Conservation (phyloP, 2,329 filamentous ascomycete genomes). For the Colletotrichum eleusines region DNA sequence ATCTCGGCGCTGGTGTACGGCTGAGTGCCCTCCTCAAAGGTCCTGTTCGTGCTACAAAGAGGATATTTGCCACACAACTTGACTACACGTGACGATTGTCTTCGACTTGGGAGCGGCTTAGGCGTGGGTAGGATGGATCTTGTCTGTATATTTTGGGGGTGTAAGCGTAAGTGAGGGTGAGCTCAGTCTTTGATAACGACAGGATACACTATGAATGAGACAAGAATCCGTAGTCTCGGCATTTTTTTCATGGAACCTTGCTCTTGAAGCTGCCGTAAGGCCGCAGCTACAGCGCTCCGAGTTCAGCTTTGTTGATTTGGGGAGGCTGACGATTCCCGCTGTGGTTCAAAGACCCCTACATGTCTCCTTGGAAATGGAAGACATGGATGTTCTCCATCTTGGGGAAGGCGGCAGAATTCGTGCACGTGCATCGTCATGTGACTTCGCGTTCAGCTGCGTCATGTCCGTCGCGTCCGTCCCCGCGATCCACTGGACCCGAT, state of each 20-base stretch:
- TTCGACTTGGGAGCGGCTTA: too few species aligned
- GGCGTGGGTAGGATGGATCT: too few species aligned
- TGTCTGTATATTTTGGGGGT: too few species aligned
- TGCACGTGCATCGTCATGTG: constrained; percentile 20
- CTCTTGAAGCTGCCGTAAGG: not conserved
- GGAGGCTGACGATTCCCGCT: not conserved
- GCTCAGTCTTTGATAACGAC: too few species aligned
- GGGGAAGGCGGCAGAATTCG: not conserved
- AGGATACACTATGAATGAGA: too few species aligned
- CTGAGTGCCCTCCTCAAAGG: too few species aligned
- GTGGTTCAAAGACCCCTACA: not conserved
- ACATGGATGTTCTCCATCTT: not conserved
- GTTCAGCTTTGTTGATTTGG: not conserved
- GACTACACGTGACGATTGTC: too few species aligned
- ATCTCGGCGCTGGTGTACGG: too few species aligned
- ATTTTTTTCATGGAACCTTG: not conserved
- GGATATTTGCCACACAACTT: too few species aligned
- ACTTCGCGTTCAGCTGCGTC: constrained; percentile 27
- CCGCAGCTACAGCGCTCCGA: not conserved
- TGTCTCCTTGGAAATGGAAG: not conserved
- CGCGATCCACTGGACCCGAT: constrained; percentile 8
- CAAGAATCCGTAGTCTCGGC: too few species aligned
- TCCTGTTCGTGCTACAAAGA: too few species aligned
- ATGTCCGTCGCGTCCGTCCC: constrained; percentile 28
- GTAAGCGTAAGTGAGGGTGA: too few species aligned